phyloP scores from a whole-genome alignment of 2,329 filamentous ascomycete genomes.

The Leptoxyphium fumago region DNA sequence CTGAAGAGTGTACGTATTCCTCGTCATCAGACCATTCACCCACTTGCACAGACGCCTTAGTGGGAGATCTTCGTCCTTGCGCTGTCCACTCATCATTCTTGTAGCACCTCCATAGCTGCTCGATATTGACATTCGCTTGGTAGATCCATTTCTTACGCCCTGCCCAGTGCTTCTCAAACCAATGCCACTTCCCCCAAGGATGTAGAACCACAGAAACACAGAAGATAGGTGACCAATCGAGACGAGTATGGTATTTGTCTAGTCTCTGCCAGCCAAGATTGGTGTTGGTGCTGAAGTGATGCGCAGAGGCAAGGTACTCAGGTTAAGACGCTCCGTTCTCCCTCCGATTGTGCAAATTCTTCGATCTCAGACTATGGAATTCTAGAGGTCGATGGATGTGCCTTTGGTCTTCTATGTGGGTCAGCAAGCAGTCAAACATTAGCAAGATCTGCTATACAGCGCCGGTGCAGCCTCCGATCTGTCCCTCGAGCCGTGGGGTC shows the following conservation, averaged over 20 bases:
- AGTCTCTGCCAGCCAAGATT: slow-evolving; percentile 4
- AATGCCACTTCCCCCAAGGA: slow-evolving; percentile 4
- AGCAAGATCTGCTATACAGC: slow-evolving; percentile 2
- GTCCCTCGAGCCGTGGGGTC: slow-evolving; percentile 1
- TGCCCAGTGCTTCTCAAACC: slow-evolving; percentile 1
- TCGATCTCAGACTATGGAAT: no score
- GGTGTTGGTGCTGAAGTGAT: not conserved
- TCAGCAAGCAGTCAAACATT: slow-evolving; percentile 1
- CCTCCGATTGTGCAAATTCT: no score
- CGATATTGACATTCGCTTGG: no score
- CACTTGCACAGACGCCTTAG: no score
- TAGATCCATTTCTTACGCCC: not conserved
- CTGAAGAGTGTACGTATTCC: no score
- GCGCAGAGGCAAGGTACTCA: not conserved
- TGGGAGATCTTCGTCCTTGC: no score
- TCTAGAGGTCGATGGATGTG: no score
- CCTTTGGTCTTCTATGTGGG: not conserved
- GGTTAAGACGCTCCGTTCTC: no score
- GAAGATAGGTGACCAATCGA: slow-evolving; percentile 3
- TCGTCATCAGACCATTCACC: not conserved
- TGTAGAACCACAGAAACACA: slow-evolving; percentile 4
- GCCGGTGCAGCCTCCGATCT: no score
- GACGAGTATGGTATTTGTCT: slow-evolving; percentile 2
- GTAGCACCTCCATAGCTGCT: no score
- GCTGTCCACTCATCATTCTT: no score